phyloP scores from a whole-genome alignment of 129 eudicot species.

The Centella asiatica region DNA sequence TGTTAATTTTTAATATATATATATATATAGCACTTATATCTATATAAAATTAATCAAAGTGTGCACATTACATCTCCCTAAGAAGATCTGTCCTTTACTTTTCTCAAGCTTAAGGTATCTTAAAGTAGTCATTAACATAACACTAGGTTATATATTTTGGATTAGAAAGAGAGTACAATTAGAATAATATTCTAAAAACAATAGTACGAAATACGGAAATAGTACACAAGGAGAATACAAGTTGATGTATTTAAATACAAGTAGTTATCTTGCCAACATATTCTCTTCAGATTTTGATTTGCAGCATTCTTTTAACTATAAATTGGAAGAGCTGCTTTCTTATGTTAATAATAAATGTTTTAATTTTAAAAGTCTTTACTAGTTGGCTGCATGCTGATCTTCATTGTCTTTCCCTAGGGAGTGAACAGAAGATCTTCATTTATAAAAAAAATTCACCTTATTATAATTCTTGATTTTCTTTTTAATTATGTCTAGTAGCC shows the following conservation, averaged over 20 bases:
- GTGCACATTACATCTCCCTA: background rate
- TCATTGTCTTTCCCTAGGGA: background rate
- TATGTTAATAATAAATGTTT: too few species aligned
- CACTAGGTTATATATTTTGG: background rate
- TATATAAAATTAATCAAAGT: background rate
- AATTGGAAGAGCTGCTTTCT: constrained; percentile 2
- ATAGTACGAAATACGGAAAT: background rate
- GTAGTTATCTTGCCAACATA: constrained; percentile 5
- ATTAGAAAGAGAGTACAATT: background rate
- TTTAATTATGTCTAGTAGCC: background rate
- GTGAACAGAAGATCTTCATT: background rate
- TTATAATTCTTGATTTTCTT: background rate
- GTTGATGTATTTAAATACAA: background rate
- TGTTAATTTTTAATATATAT: too few species aligned
- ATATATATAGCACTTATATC: too few species aligned
- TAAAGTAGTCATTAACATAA: background rate
- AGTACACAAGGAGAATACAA: constrained; percentile 5
- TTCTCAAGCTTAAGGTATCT: background rate
- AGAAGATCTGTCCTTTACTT: constrained; percentile 6
- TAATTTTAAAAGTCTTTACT: too few species aligned
- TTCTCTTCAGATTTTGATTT: constrained; percentile 1
- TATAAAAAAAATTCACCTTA: background rate
- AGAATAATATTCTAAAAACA: constrained; percentile 1
- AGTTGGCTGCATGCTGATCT: background rate
- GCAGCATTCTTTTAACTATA: background rate